Evolutionary conservation across 345 rosid genomes (phyloP).

Genomic region (Ricinus communis): DNA sequence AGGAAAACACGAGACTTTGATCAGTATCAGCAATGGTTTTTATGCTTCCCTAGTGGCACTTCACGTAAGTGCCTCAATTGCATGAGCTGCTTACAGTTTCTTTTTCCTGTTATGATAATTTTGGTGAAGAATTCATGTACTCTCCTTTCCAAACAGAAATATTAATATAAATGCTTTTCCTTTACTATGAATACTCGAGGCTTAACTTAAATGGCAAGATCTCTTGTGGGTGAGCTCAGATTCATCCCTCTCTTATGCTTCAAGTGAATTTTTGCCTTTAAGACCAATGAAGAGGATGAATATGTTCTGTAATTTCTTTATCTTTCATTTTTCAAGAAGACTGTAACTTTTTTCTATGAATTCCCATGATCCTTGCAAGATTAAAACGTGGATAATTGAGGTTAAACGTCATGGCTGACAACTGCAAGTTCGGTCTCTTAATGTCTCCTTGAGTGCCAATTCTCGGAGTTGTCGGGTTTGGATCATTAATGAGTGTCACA

Average conservation of each 20-base stretch:
- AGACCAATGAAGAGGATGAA: too few relatives aligned
- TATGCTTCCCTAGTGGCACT: conserved; percentile 69
- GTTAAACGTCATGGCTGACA: neutral
- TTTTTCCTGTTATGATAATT: neutral
- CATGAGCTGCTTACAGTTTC: conserved; percentile 4
- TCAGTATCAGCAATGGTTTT: conserved; percentile 49
- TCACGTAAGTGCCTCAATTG: conserved; percentile 41
- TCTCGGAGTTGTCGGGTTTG: too few relatives aligned
- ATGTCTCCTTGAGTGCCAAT: too few relatives aligned
- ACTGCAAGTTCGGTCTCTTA: neutral
- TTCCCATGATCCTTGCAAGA: too few relatives aligned
- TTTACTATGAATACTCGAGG: too few relatives aligned
- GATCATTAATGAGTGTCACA: too few relatives aligned
- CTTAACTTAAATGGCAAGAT: neutral
- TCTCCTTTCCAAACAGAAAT: neutral
- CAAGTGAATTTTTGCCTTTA: too few relatives aligned
- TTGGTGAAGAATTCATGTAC: too few relatives aligned
- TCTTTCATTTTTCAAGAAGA: neutral
- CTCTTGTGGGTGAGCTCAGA: neutral
- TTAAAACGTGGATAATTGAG: neutral
- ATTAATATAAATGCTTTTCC: neutral
- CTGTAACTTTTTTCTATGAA: too few relatives aligned
- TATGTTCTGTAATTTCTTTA: neutral
- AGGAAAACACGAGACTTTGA: conserved; percentile 64
- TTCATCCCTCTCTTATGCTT: too few relatives aligned